Base-by-base conservation (phyloP, 139 green algal species). In the Dunaliella primolecta region DNA sequence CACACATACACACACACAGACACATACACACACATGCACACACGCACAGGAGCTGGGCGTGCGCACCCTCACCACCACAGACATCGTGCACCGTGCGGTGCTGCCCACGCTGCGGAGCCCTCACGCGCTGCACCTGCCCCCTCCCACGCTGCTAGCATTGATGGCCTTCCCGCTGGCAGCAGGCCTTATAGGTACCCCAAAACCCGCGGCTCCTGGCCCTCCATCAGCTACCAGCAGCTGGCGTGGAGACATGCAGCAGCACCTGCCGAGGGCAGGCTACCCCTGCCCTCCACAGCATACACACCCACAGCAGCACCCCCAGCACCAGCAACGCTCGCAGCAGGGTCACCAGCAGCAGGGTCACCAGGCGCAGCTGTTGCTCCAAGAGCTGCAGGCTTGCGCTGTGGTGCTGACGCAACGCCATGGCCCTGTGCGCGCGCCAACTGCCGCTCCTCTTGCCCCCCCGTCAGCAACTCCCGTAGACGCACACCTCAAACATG, bases 1-100 rank as follows among this genome's bases (percentile, higher is more conserved):
- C n/a, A n/a, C n/a, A n/a, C n/a, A n/a, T n/a, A n/a, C n/a, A n/a
- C n/a, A n/a, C n/a, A n/a, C n/a, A n/a, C n/a, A n/a, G n/a, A n/a
- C n/a, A n/a, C n/a, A n/a, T n/a, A n/a, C n/a, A n/a, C n/a, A n/a
- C n/a, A n/a, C n/a, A n/a, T n/a, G n/a, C n/a, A n/a, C n/a, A n/a
- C 77, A 64, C 27, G 33, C 77, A 24, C 86, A 90, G 87, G 87
- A 88, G 35, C 85, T 92, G 27, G 89, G 89, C 30, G 87, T 92
- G 36, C 46, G 85, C 1, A 77, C 87, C 7, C 72, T 89, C 0
- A 57, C n/a, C 24, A 55, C 85, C 33, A 1, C 38, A 2, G 87
- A 92, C 76, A 74, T 92, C 31, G 72, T 87, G 57, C 57, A 57
- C 71, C 81, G 81, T 23, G 36, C 82, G 25, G 24, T 87, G 64